Evolutionary conservation across 2,329 filamentous ascomycete genomes (phyloP).

Genomic region (Arthrobotrys megalospora): DNA sequence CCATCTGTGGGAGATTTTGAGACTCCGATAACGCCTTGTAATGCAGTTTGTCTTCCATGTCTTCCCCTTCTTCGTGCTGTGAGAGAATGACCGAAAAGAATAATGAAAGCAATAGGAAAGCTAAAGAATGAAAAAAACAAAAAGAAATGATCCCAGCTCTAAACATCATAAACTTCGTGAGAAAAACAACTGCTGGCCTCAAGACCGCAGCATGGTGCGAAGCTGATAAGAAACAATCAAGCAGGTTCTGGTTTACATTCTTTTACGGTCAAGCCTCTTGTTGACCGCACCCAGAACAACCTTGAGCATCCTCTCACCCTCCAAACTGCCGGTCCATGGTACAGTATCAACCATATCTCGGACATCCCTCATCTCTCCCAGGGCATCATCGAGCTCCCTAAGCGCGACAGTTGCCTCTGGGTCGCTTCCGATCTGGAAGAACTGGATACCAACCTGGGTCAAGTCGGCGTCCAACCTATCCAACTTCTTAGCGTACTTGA

Average conservation of each 20-base stretch:
- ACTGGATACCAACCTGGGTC: constrained; percentile 92
- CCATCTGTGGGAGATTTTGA: constrained; percentile 24
- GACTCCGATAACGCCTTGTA: constrained; percentile 58
- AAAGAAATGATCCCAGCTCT: not conserved
- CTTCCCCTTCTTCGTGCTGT: constrained; percentile 14
- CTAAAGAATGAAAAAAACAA: constrained; percentile 10
- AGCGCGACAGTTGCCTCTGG: constrained; percentile 76
- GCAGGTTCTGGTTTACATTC: constrained; percentile 27
- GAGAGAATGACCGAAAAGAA: constrained; percentile 21
- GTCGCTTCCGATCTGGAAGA: constrained; percentile 92
- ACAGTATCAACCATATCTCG: constrained; percentile 95
- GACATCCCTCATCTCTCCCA: constrained; percentile 73
- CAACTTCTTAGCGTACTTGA: constrained; percentile 78
- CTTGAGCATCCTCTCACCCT: constrained; percentile 82
- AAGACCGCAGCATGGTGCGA: not conserved
- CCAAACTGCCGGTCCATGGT: constrained; percentile 78
- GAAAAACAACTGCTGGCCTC: not conserved
- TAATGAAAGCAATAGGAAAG: not conserved
- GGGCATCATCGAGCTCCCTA: constrained; percentile 80
- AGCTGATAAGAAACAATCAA: not conserved
- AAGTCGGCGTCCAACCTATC: constrained; percentile 79
- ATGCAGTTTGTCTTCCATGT: constrained; percentile 21
- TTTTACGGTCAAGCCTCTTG: constrained; percentile 74
- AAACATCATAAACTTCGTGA: constrained; percentile 14
- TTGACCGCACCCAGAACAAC: constrained; percentile 84